Base-by-base conservation (phyloP, 345 rosid genomes). In the Eucalyptus paniculata region DNA sequence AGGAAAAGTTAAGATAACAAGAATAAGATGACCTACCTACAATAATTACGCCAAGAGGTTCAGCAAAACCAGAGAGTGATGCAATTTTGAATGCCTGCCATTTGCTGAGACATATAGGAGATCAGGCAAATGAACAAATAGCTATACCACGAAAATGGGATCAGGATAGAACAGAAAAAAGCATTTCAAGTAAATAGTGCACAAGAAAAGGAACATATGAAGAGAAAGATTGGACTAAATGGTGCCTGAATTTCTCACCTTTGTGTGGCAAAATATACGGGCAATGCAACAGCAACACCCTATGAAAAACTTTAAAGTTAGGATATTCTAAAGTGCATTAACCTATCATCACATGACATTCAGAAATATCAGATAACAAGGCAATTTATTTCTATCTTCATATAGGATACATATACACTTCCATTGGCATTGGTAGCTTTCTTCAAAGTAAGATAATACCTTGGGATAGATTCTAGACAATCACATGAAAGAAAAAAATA, bases 251-350 rank as follows among this genome's bases (percentile, higher is more conserved):
- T 19, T 89, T 92, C 92, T 91, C 92, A 98, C 99, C 99, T 98
- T 89, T 97, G 96, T 50, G 99, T 98, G 50, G 99, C 99, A 93
- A 96, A 98, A 92, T 98, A 98, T 86, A 97, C 92, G 42, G 99
- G 99, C 90, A 98, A 96, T 44, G 99, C 99, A 89, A 98, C 99
- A 89, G 98, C 99, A 86, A 98, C 98, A 90, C 99, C 99, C 99
- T 98, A 40, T 86, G 60, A 65, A 65, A 56, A 88, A 21, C 4
- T 54, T 47, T 14, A 50, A 24, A 88, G 87, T 88, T 42, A 81
- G 67, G 87, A 80, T 45, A 88, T n/a, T 49, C 65, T 23, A 69
- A 34, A 18, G 30, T 26, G 65, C 50, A 50, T 15, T 21, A 18
- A 47, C n/a, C 12, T 69, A 88, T 81, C 14, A 88, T 81, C 14